Conservation (phyloP, 2,329 filamentous ascomycete species). For the Aschersonia sp. region DNA sequence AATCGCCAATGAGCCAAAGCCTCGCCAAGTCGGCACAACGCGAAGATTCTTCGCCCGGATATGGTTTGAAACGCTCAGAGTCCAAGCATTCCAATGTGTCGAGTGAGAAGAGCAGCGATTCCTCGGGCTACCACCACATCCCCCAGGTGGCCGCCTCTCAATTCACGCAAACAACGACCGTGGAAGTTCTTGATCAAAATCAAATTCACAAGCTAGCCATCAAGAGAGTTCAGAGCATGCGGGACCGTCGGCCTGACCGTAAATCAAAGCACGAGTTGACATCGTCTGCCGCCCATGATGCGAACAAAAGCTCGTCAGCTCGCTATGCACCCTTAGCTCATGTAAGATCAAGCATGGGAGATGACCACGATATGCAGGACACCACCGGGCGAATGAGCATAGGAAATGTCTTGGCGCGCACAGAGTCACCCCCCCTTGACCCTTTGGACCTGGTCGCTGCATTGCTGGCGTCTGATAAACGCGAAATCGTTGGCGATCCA, state of each 20-base stretch:
- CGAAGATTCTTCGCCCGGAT: not conserved
- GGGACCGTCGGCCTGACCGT: constrained; percentile 22
- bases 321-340: constrained; percentile 17
- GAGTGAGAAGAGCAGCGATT: constrained; percentile 3
- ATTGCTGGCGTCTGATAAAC: constrained; percentile 1
- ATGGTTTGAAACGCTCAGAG: constrained; percentile 2
- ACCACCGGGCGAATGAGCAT: constrained; percentile 21
- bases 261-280: constrained; percentile 25
- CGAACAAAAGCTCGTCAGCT: constrained; percentile 6
- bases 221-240: constrained; percentile 21
- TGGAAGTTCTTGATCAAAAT: constrained; percentile 22
- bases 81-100: constrained; percentile 5
- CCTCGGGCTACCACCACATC: constrained; percentile 28
- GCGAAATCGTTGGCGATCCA: constrained; percentile 4
- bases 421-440: constrained; percentile 3
- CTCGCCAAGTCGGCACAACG: not conserved
- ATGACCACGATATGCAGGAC: constrained; percentile 4
- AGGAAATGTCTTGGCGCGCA: constrained; percentile 15
- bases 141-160: constrained; percentile 39
- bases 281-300: constrained; percentile 19
- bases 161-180: constrained; percentile 38
- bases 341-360: constrained; percentile 9
- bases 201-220: constrained; percentile 12
- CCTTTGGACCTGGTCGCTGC: constrained; percentile 2
- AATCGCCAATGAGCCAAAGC: not conserved